Percentiles rank a stretch among this genome's conserved stretches.
Evolutionary conservation across 2,329 filamentous ascomycete species (phyloP).

Genomic region (Paraphaeosphaeria minitans): DNA sequence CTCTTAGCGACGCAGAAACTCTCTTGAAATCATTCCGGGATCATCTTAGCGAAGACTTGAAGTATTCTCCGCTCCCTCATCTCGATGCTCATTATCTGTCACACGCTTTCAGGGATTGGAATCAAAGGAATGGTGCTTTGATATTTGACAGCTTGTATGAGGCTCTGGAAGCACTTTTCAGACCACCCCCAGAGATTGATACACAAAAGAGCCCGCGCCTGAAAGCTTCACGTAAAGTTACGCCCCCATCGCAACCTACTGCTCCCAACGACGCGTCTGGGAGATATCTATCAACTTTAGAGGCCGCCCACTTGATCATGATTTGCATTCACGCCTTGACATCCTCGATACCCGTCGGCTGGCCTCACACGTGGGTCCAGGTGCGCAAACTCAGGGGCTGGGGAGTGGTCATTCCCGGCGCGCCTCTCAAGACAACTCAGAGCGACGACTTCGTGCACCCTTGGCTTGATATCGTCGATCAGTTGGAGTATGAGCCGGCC

Average conservation of each 20-base stretch:
- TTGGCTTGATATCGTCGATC: conserved; percentile 47
- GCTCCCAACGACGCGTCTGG: not conserved
- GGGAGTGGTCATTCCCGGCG: conserved; percentile 41
- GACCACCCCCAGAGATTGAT: conserved; percentile 40
- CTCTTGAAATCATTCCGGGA: conserved; percentile 44
- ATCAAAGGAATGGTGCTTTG: conserved; percentile 38
- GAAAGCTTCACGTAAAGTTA: conserved; percentile 23
- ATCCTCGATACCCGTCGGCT: conserved; percentile 37
- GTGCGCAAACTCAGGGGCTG: conserved; percentile 47
- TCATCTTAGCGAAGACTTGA: conserved; percentile 22
- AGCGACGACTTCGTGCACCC: conserved; percentile 33
- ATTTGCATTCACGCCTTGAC: conserved; percentile 50
- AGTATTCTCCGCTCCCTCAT: conserved; percentile 41
- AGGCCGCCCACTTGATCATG: conserved; percentile 50
- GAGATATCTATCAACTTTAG: conserved; percentile 37
- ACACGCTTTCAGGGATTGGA: conserved; percentile 43
- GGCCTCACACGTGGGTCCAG: conserved; percentile 39
- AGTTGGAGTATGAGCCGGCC: conserved; percentile 58
- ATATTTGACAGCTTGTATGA: conserved; percentile 46
- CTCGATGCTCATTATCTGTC: conserved; percentile 38
- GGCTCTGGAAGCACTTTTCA: conserved; percentile 39
- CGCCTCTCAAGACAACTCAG: conserved; percentile 17
- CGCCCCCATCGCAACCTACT: not conserved
- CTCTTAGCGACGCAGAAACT: conserved; percentile 38
- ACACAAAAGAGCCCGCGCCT: conserved; percentile 31